Conservation (phyloP, 106 monocot genomes). For the Dioscorea alata region DNA sequence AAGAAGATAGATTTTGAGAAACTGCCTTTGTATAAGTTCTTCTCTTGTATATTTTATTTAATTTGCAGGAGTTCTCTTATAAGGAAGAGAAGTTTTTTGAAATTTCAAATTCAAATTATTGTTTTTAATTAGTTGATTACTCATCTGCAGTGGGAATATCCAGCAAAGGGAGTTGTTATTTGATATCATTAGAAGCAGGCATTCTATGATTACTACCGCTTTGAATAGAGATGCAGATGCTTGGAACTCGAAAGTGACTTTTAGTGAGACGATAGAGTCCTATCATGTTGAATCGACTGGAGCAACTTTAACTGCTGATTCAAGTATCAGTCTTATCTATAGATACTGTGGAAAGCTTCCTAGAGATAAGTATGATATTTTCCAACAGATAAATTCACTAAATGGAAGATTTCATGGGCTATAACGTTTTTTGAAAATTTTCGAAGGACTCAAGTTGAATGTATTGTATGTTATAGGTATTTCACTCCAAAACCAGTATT, state of each 20-base stretch:
- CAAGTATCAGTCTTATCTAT: slow-evolving; percentile 56
- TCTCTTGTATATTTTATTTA: too few species aligned
- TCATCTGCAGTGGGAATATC: slow-evolving; percentile 53
- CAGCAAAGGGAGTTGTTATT: slow-evolving; percentile 60
- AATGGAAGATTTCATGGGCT: neutral
- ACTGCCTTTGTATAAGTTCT: too few species aligned
- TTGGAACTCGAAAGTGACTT: slow-evolving; percentile 8
- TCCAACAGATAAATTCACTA: neutral
- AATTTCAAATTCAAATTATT: too few species aligned
- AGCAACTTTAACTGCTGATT: slow-evolving; percentile 60
- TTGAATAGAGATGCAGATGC: slow-evolving; percentile 42
- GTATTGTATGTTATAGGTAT: slow-evolving; percentile 25
- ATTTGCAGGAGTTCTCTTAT: too few species aligned
- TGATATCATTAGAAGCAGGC: slow-evolving; percentile 53
- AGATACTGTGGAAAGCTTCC: slow-evolving; percentile 85
- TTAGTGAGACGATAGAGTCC: slow-evolving; percentile 21
- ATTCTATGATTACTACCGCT: slow-evolving; percentile 51
- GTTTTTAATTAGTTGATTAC: too few species aligned
- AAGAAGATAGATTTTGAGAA: too few species aligned
- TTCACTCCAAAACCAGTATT: slow-evolving; percentile 55
- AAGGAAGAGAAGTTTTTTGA: too few species aligned
- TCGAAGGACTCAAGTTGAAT: neutral
- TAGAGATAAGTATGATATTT: slow-evolving; percentile 60
- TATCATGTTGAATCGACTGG: slow-evolving; percentile 80
- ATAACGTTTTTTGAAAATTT: neutral